phyloP scores from a whole-genome alignment of 345 rosid genomes.

The Eutrema japonicum region DNA sequence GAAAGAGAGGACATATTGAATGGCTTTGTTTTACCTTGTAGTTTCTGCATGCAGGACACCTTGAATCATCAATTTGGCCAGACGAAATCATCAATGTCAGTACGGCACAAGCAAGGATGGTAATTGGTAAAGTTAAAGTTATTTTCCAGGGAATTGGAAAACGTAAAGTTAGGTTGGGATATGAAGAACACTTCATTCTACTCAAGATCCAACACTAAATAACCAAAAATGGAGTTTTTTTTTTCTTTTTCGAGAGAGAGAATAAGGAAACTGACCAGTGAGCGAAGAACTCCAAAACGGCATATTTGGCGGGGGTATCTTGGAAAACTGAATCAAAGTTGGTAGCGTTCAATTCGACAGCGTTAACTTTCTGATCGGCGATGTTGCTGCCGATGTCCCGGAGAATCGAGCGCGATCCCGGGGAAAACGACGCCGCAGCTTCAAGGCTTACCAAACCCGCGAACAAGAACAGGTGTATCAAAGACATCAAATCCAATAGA shows the following conservation, averaged over 20 bases:
- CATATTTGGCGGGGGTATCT: conserved; percentile 68
- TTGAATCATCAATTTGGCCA: conserved; percentile 44
- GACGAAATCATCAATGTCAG: conserved; percentile 19
- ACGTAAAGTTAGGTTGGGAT: conserved; percentile 2
- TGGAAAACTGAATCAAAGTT: conserved; percentile 69
- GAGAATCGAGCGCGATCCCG: conserved; percentile 80
- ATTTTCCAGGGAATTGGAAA: neutral
- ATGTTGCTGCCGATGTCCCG: conserved; percentile 49
- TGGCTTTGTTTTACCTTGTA: conserved; percentile 66
- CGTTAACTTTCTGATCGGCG: conserved; percentile 52
- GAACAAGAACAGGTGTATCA: conserved; percentile 45
- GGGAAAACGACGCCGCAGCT: conserved; percentile 49
- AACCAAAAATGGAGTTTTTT: neutral
- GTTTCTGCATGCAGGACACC: conserved; percentile 99
- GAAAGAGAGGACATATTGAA: conserved; percentile 19
- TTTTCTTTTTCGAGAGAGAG: neutral
- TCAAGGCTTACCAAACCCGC: conserved; percentile 44
- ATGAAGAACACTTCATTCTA: neutral
- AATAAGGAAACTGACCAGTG: conserved; percentile 58
- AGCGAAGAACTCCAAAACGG: conserved; percentile 93
- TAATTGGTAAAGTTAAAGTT: neutral
- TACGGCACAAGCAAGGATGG: conserved; percentile 13
- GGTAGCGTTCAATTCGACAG: conserved; percentile 70
- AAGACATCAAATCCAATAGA: conserved; percentile 54
- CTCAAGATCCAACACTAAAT: conserved; percentile 4